Conservation (phyloP, 139 green algal species). For the Chlamydomonas sp. region DNA sequence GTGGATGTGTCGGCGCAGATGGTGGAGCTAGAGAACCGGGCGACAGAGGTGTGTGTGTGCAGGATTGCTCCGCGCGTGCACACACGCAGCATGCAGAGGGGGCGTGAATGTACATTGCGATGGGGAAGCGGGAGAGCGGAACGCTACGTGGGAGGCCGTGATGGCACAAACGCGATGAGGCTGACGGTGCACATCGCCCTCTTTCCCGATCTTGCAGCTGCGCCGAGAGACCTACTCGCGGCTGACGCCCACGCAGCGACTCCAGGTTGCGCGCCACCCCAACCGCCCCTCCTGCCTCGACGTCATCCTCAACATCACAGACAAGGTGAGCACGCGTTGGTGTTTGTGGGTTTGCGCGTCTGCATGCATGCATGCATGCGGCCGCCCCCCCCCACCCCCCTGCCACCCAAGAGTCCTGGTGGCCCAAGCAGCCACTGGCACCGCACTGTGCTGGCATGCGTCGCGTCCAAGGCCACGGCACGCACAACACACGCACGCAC, state of each 20-base stretch:
- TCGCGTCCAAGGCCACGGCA: no score
- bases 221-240: conserved; percentile 86
- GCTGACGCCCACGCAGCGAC: conserved; percentile 82
- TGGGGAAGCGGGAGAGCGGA: no score
- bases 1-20: conserved; percentile 83
- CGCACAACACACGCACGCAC: no score
- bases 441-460: no score
- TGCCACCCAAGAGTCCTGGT: no score
- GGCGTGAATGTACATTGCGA: neutral
- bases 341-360: no score
- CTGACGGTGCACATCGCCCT: neutral
- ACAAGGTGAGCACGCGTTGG: no score
- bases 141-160: no score
- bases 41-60: conserved; percentile 56
- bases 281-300: conserved; percentile 94
- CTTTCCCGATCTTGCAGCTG: conserved; percentile 62
- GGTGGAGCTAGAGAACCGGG: conserved; percentile 72
- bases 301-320: conserved; percentile 94
- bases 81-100: conserved; percentile 1
- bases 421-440: no score
- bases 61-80: conserved; percentile 4
- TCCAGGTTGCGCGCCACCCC: conserved; percentile 92
- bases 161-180: no score
- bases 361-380: no score
- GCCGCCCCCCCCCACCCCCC: no score